Percentiles rank a stretch among this genome's conserved stretches.
phyloP scores from a whole-genome alignment of 345 rosid genomes.

The Erodium maritimum region DNA sequence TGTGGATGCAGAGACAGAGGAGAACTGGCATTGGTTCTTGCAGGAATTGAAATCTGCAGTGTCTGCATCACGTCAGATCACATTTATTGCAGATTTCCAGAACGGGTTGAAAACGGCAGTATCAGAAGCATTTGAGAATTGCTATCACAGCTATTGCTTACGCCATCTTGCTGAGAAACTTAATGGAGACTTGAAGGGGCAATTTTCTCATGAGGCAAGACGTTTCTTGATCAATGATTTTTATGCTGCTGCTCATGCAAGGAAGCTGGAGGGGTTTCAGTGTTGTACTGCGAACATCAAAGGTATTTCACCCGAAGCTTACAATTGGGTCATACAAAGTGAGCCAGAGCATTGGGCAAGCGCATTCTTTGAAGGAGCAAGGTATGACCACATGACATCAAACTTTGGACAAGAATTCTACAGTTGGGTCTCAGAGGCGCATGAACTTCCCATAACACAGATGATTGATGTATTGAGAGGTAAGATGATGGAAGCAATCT shows the following conservation, averaged over 20 bases:
- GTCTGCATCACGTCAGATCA: slow-evolving; percentile 38
- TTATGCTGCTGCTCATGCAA: slow-evolving; percentile 66
- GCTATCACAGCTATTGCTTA: slow-evolving; percentile 67
- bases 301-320: slow-evolving; percentile 70
- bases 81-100: slow-evolving; percentile 74
- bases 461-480: slow-evolving; percentile 66
- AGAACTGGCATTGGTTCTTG: slow-evolving; percentile 83
- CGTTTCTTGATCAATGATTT: slow-evolving; percentile 70
- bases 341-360: slow-evolving; percentile 93
- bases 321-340: slow-evolving; percentile 64
- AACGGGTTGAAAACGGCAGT: slow-evolving; percentile 60
- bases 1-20: slow-evolving; percentile 71
- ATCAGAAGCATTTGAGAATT: slow-evolving; percentile 55
- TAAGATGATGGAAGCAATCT: slow-evolving; percentile 77
- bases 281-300: slow-evolving; percentile 50
- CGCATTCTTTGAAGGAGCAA: slow-evolving; percentile 59
- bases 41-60: slow-evolving; percentile 58
- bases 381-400: slow-evolving; percentile 66
- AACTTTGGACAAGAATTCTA: slow-evolving; percentile 69
- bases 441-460: slow-evolving; percentile 85
- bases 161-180: slow-evolving; percentile 76
- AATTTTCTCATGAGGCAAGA: slow-evolving; percentile 88
- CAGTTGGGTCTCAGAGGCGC: slow-evolving; percentile 83
- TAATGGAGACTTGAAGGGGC: slow-evolving; percentile 59
- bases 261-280: slow-evolving; percentile 48